Evolutionary conservation across 805 yeast genomes (phyloP).

Genomic region (Yarrowia keelungensis): DNA sequence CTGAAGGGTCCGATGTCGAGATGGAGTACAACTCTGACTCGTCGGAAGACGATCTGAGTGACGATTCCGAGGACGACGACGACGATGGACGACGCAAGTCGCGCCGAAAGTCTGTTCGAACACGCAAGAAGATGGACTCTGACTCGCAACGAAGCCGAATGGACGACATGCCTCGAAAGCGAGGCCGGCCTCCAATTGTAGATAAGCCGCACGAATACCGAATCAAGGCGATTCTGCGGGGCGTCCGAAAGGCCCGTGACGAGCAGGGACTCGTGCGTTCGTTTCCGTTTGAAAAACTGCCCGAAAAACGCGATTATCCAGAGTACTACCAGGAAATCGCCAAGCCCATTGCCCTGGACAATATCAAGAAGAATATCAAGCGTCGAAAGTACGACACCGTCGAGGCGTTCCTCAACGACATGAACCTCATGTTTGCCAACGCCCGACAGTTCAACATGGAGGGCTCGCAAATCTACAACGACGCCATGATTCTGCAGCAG

Average conservation of each 20-base stretch:
- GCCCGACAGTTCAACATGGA: slow-evolving; percentile 70
- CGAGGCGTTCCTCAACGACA: slow-evolving; percentile 77
- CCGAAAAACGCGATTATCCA: slow-evolving; percentile 65
- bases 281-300: slow-evolving; percentile 79
- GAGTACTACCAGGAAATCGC: slow-evolving; percentile 57
- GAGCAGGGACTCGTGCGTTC: slow-evolving; percentile 58
- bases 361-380: slow-evolving; percentile 79
- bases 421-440: slow-evolving; percentile 75
- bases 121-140: slow-evolving; percentile 38
- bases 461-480: slow-evolving; percentile 63
- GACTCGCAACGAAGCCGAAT: slow-evolving; percentile 39
- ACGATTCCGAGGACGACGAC: slow-evolving; percentile 48
- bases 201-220: slow-evolving; percentile 92
- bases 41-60: slow-evolving; percentile 45
- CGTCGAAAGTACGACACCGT: slow-evolving; percentile 81
- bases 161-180: slow-evolving; percentile 61
- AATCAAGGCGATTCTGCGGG: slow-evolving; percentile 84
- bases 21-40: slow-evolving; percentile 46
- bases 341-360: slow-evolving; percentile 54
- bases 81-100: slow-evolving; percentile 46
- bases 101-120: slow-evolving; percentile 40
- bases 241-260: slow-evolving; percentile 74
- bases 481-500: slow-evolving; percentile 67
- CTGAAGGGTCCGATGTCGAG: slow-evolving; percentile 53
- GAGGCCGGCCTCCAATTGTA: slow-evolving; percentile 91